Conservation (phyloP, 179 eudicot species). For the Pouteria campechiana region DNA sequence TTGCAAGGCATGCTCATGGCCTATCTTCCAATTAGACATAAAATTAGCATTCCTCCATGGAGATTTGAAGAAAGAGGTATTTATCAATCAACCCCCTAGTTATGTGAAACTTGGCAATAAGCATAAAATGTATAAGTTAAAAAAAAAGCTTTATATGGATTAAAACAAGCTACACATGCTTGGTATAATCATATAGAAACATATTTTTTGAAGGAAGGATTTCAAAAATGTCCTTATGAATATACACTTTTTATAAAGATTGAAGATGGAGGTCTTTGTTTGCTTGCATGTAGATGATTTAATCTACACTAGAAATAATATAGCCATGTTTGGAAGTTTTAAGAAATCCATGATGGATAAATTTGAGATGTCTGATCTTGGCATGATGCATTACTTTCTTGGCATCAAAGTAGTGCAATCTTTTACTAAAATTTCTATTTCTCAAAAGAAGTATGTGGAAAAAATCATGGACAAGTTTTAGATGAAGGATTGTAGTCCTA, state of each 20-base stretch:
- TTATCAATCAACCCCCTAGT: background rate
- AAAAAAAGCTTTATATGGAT: background rate
- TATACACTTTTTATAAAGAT: background rate
- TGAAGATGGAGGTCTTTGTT: background rate
- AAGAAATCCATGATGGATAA: background rate
- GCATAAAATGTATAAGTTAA: background rate
- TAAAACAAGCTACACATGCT: too few species aligned
- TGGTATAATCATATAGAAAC: background rate
- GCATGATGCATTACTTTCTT: slow-evolving; percentile 2
- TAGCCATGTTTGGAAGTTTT: background rate
- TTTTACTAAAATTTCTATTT: background rate
- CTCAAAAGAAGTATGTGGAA: too few species aligned
- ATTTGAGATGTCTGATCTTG: slow-evolving; percentile 2
- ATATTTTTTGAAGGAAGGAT: background rate
- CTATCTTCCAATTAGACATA: too few species aligned
- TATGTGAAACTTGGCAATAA: background rate
- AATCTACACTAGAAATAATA: background rate
- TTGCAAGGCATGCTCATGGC: too few species aligned
- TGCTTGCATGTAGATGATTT: background rate
- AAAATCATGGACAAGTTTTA: background rate
- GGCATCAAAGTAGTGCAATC: too few species aligned
- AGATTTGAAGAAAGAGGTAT: too few species aligned
- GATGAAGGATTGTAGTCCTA: background rate
- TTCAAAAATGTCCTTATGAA: background rate
- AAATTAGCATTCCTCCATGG: too few species aligned